Evolutionary conservation across 2,329 filamentous ascomycete genomes (phyloP), one percentile per base, ranked within the genome.

Genomic region (Talaromyces sp.): DNA sequence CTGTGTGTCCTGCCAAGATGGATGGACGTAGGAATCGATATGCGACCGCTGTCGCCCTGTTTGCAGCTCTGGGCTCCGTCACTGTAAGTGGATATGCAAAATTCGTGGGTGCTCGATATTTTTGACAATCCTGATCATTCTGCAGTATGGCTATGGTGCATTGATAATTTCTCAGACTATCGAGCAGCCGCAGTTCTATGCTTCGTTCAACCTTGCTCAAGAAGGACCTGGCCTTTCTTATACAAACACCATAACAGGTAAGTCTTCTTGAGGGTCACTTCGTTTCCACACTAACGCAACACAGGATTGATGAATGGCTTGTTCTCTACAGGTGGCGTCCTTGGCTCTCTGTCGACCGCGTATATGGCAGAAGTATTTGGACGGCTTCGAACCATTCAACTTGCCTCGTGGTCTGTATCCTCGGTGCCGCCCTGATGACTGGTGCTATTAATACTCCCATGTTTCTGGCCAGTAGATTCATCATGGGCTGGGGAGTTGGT

Each of bases 401-500:
- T 43, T 19, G 38, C 38, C n/a, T 43, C 38, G n/a, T 43, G 17
- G 38, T 19, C 38, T 43, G 38, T n/a, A 43, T 43, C 38, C 5
- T 43, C 2, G 80, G 77, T 57, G 78, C 75, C 35, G 64, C 73
- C 10, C 64, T 75, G 60, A 69, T 73, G 58, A 66, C 66, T 19
- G 63, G 63, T 8, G 61, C 67, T 2, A 63, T 63, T 51, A 64
- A 66, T 31, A 66, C 70, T 51, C 62, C 62, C 58, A 69, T 69
- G 63, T 70, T 72, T 41, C 59, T 72, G 29, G 64, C 64, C 7
- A 64, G 63, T 8, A 62, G 69, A 29, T 60, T 67, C 9, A 54
- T 72, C 7, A 59, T 70, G 38, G 70, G 70, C 9, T 63, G 66
- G 55, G 69, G 69, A 27, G 62, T 63, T n/a, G 63, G 61, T 31